Conservation (phyloP, 441 rosid species). For the Pelargonium australe region DNA sequence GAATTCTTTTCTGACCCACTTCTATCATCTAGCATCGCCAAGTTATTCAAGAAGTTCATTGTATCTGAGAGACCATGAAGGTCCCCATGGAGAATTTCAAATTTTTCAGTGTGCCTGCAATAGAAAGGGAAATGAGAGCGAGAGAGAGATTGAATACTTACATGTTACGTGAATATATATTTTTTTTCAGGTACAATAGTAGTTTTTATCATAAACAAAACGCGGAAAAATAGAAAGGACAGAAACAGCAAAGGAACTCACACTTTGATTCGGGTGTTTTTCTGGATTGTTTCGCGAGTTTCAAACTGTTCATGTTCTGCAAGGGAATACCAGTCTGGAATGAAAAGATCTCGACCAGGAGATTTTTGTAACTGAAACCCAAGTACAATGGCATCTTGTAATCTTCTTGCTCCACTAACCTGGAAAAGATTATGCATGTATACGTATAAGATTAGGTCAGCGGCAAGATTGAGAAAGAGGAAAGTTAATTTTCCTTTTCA, state of each 20-base stretch:
- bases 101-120: conserved; percentile 56
- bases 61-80: conserved; percentile 84
- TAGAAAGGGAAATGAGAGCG: conserved; percentile 12
- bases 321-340: conserved; percentile 97
- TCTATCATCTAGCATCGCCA: conserved; percentile 57
- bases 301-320: conserved; percentile 71
- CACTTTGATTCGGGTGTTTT: background rate
- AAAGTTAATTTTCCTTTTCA: background rate
- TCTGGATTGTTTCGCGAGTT: conserved; percentile 6
- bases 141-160: conserved; percentile 1
- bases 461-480: conserved; percentile 4
- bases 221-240: background rate
- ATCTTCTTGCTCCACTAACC: conserved; percentile 97
- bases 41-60: conserved; percentile 67
- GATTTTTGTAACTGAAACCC: conserved; percentile 95
- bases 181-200: background rate
- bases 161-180: background rate
- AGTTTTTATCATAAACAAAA: conserved; percentile 14
- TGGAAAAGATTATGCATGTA: conserved; percentile 21
- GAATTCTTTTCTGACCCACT: conserved; percentile 46
- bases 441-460: background rate
- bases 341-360: conserved; percentile 85
- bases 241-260: background rate
- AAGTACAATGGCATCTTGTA: conserved; percentile 95
- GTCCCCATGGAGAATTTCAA: conserved; percentile 91